Conservation (phyloP, 208 protist species). For the Leishmania martiniquensis region DNA sequence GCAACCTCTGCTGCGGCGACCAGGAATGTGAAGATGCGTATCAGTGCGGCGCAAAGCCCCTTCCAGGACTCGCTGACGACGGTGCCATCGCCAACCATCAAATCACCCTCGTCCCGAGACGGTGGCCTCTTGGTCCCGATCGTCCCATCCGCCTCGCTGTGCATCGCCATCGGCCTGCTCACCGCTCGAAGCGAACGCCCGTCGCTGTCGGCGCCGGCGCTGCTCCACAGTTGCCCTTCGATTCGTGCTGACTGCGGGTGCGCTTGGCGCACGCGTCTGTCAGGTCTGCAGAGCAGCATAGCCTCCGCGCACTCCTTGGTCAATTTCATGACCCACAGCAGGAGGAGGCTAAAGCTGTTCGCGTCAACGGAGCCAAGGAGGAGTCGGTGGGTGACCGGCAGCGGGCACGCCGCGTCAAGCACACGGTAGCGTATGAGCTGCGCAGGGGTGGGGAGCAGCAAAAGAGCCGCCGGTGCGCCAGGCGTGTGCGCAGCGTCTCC, state of each 20-base stretch:
- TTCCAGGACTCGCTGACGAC: constrained; percentile 11
- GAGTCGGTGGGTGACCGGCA: constrained; percentile 22
- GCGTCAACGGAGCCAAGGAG: constrained; percentile 26
- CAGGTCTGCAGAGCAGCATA: constrained; percentile 12
- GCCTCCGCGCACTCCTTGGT: constrained; percentile 8
- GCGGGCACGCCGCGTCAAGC: constrained; percentile 12
- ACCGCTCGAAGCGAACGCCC: neutral
- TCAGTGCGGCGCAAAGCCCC: constrained; percentile 22
- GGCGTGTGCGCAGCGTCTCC: neutral
- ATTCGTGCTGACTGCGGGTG: neutral
- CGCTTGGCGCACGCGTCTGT: neutral
- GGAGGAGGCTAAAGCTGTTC: neutral
- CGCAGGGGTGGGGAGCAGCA: constrained; percentile 18
- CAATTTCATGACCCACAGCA: constrained; percentile 18
- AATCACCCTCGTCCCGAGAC: neutral
- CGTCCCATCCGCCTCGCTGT: neutral
- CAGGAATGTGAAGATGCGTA: constrained; percentile 13
- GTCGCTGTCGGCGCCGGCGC: no score
- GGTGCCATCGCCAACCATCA: neutral
- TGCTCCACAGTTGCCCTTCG: neutral
- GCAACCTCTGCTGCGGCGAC: neutral
- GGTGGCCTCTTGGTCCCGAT: neutral
- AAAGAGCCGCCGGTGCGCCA: neutral
- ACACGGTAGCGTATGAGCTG: constrained; percentile 27
- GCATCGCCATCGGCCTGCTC: neutral